These are phyloP conservation scores for Pyropia yezoensis DNA, from an alignment of 23 red algal species.

Conservation along the genomic window DNA sequence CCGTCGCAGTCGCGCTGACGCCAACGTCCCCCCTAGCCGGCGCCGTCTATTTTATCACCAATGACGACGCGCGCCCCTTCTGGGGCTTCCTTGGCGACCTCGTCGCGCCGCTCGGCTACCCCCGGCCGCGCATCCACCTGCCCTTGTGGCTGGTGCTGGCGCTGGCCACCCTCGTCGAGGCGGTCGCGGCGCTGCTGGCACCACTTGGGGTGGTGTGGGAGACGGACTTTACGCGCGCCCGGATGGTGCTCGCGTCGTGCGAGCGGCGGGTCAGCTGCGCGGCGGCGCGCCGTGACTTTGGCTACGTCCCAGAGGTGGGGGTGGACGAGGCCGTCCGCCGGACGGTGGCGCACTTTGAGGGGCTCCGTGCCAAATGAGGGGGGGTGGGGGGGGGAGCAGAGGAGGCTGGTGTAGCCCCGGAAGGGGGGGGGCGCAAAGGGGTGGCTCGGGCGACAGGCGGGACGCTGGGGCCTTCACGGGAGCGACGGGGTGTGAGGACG, in stretches of 20 bases:
- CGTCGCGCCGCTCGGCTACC: conserved; percentile 61
- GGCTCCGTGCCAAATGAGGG: not conserved
- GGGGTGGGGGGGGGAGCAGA: not conserved
- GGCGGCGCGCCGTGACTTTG: conserved; percentile 74
- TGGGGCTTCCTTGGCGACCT: conserved; percentile 67
- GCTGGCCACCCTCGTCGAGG: conserved; percentile 39
- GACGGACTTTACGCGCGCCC: conserved; percentile 60
- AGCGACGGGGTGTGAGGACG: no score
- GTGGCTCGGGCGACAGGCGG: no score
- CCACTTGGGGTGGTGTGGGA: conserved; percentile 30
- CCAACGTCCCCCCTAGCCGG: conserved; percentile 19
- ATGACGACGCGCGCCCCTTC: conserved; percentile 72
- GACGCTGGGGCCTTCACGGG: no score
- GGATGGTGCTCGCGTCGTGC: conserved; percentile 47
- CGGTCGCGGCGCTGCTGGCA: conserved; percentile 23
- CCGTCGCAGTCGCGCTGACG: not conserved
- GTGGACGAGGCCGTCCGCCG: conserved; percentile 60
- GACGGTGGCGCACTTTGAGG: conserved; percentile 62
- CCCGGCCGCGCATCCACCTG: conserved; percentile 26
- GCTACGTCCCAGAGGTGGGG: conserved; percentile 55
- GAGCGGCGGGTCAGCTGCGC: conserved; percentile 70
- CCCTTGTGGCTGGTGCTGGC: conserved; percentile 56
- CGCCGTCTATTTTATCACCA: conserved; percentile 90
- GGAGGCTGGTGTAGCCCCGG: no score
- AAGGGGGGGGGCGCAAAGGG: no score